phyloP scores from a whole-genome alignment of 2,329 filamentous ascomycete species.

The Cercospora zeina region DNA sequence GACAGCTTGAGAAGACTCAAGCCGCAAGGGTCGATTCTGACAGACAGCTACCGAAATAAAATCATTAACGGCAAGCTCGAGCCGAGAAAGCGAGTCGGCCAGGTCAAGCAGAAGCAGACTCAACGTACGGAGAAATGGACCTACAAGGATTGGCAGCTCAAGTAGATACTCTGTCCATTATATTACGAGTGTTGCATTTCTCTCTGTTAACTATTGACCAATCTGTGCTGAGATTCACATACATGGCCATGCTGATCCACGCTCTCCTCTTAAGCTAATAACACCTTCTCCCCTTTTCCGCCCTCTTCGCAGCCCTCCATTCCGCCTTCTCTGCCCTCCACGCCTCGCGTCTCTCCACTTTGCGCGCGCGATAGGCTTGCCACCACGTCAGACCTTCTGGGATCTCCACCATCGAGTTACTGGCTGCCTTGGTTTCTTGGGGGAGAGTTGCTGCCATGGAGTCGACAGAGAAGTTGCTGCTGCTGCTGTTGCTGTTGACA shows the following conservation, averaged over 20 bases:
- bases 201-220: neutral
- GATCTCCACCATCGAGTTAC: neutral
- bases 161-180: conserved; percentile 21
- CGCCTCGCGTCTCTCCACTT: conserved; percentile 7
- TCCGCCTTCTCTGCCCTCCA: conserved; percentile 8
- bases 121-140: conserved; percentile 94
- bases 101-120: conserved; percentile 77
- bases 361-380: neutral
- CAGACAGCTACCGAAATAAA: conserved; percentile 86
- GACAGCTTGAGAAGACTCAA: conserved; percentile 59
- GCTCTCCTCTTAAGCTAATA: neutral
- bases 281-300: neutral
- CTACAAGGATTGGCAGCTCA: conserved; percentile 85
- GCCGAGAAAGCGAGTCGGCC: conserved; percentile 72
- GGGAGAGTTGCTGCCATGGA: neutral
- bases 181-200: neutral
- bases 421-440: neutral
- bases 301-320: conserved; percentile 9
- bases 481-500: neutral
- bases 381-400: conserved; percentile 4
- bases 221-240: neutral
- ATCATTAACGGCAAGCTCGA: conserved; percentile 88
- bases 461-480: neutral
- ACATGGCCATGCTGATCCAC: neutral
- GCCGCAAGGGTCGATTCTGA: conserved; percentile 92